Percentiles rank a stretch among this genome's conserved stretches.
Conservation (phyloP, 805 yeast species). For the Starmerella bombicola region DNA sequence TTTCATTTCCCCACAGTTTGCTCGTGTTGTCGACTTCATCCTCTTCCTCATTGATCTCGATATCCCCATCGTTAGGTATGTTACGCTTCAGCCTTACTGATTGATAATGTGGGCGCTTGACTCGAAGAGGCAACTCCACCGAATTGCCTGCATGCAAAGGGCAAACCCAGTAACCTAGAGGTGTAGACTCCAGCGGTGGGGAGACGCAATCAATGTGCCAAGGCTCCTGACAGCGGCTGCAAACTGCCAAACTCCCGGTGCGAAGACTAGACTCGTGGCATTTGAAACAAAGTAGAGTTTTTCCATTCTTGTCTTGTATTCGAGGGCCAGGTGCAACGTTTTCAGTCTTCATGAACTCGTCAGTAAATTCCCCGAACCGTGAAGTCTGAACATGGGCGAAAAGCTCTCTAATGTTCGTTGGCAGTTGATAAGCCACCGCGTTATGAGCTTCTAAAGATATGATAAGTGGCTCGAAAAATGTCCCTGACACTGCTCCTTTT, state of each 20-base stretch:
- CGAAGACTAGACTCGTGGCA: slow-evolving; percentile 62
- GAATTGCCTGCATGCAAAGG: slow-evolving; percentile 18
- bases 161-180: slow-evolving; percentile 19
- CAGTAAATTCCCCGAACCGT: slow-evolving; percentile 57
- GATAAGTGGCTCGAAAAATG: slow-evolving; percentile 46
- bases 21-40: slow-evolving; percentile 12
- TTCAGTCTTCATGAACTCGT: slow-evolving; percentile 29
- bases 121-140: slow-evolving; percentile 24
- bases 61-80: slow-evolving; percentile 41
- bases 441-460: slow-evolving; percentile 46
- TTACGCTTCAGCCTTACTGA: slow-evolving; percentile 48
- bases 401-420: slow-evolving; percentile 52
- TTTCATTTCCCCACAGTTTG: not conserved
- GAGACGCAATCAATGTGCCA: slow-evolving; percentile 21
- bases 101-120: slow-evolving; percentile 40
- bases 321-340: slow-evolving; percentile 10
- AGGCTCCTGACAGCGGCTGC: slow-evolving; percentile 60
- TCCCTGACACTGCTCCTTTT: slow-evolving; percentile 19
- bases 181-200: slow-evolving; percentile 17
- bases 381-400: slow-evolving; percentile 64
- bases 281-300: slow-evolving; percentile 56
- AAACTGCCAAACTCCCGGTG: slow-evolving; percentile 74
- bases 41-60: slow-evolving; percentile 42
- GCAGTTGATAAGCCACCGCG: slow-evolving; percentile 57
- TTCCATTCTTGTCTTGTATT: slow-evolving; percentile 55